phyloP scores from a whole-genome alignment of 768 basidiomycete species.

The Brasilioporus rufonigricans region DNA sequence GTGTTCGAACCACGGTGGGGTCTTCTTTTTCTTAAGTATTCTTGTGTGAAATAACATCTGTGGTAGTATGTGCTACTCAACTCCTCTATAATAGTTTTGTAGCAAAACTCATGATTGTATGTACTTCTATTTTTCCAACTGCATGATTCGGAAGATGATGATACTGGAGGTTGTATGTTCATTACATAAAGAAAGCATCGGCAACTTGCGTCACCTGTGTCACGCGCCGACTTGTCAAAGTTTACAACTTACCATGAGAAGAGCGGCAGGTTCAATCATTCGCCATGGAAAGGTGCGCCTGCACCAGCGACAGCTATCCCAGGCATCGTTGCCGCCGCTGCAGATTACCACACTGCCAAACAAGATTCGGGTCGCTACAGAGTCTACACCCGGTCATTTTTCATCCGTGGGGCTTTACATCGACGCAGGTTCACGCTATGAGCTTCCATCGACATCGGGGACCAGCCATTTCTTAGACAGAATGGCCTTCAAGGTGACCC shows the following conservation, averaged over 20 bases:
- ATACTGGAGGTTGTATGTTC: neutral
- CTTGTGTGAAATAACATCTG: too few species aligned
- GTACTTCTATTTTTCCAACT: too few species aligned
- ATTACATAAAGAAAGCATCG: neutral
- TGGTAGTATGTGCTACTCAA: too few species aligned
- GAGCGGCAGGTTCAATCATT: conserved; percentile 36
- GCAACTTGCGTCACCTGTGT: conserved; percentile 1
- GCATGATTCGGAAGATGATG: too few species aligned
- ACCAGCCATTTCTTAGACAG: conserved; percentile 91
- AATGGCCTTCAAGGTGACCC: conserved; percentile 93
- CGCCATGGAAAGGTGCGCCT: conserved; percentile 33
- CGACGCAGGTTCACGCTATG: conserved; percentile 92
- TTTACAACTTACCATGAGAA: conserved; percentile 37
- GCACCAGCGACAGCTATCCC: conserved; percentile 27
- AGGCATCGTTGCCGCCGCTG: conserved; percentile 36
- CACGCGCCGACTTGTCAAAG: neutral
- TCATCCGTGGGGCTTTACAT: conserved; percentile 91
- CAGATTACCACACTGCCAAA: conserved; percentile 87
- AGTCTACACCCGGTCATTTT: conserved; percentile 90
- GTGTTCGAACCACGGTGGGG: conserved; percentile 58
- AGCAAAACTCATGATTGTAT: too few species aligned
- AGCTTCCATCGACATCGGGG: conserved; percentile 67
- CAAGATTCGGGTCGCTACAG: conserved; percentile 89
- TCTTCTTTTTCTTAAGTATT: conserved; percentile 21
- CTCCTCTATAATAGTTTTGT: too few species aligned